Evolutionary conservation across 495 filamentous ascomycete species (phyloP), one percentile per base, ranked within the genome.

Genomic region (Annulohypoxylon stygium): DNA sequence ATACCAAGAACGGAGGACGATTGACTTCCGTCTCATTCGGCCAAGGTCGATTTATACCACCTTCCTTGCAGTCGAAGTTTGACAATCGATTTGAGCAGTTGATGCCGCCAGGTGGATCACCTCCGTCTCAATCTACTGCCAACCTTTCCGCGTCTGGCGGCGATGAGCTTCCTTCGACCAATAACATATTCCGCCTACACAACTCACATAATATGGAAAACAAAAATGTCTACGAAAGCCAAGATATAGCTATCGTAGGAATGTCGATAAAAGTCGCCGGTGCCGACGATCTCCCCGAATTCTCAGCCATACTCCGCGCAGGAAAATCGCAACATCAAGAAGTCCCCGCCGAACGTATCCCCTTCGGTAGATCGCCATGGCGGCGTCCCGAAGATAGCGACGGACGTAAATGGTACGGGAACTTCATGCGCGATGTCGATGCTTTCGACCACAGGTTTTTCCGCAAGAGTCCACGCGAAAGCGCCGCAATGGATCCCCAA

Each of bases 211-310:
- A 0, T 0, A 37, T 0, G 1, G 7, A 10, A 33, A 23, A 20
- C 14, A 11, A 10, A 16, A n/a, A 57, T 14, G 9, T n/a, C 10
- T 76, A 80, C 18, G 66, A 77, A 26, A 84, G 81, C 20, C 1
- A 26, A 0, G 50, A 54, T 33, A 84, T 89, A 59, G 87, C 87
- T 1, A 79, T 89, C 4, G 76, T 89, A 18, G 86, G 87, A 0
- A 87, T 88, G 85, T 80, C 86, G 0, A 80, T 79, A 57, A 81
- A 84, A 1, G 77, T 84, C 0, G 81, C 86, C 7, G 87, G 86
- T 1, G 86, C 86, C 1, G 78, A 86, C 12, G 78, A 85, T 43
- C 43, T 84, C 1, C 78, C 81, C 0, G 81, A 87, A 25, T 85
- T 86, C 61, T 85, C 82, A 82, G 36, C 83, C 0, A 53, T 86